A percentile compares a stretch with the other conserved stretches of the same genome.
phyloP scores from a whole-genome alignment of 1,284 basidiomycete genomes.

The Malassezia slooffiae region DNA sequence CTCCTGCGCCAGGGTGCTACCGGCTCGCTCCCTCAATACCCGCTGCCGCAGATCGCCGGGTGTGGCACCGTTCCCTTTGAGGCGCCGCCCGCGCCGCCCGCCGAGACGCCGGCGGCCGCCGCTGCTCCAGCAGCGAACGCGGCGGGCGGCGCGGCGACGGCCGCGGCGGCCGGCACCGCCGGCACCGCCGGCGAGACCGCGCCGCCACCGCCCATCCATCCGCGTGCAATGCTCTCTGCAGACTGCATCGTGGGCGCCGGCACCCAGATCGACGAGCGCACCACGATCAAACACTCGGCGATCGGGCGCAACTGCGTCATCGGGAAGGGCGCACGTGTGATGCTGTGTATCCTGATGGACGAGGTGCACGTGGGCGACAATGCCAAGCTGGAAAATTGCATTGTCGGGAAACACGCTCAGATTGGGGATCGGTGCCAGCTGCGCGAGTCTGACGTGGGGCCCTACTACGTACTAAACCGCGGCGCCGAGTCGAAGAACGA shows the following conservation, averaged over 20 bases:
- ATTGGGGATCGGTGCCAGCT: constrained; percentile 70
- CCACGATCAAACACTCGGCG: constrained; percentile 74
- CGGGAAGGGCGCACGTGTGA: constrained; percentile 72
- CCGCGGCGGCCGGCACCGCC: constrained; percentile 39
- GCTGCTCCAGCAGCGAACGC: constrained; percentile 48
- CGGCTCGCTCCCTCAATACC: constrained; percentile 10
- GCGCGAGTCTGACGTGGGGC: constrained; percentile 72
- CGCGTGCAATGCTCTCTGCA: constrained; percentile 69
- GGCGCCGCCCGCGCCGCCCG: neutral
- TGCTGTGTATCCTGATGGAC: constrained; percentile 77
- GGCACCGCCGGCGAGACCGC: constrained; percentile 3
- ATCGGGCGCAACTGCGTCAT: constrained; percentile 80
- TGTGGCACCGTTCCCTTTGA: neutral
- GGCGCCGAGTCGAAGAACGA: constrained; percentile 35
- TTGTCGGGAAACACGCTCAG: constrained; percentile 69
- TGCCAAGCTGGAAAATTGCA: constrained; percentile 76
- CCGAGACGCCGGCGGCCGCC: constrained; percentile 15
- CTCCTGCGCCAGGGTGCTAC: constrained; percentile 19
- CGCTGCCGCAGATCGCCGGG: constrained; percentile 47
- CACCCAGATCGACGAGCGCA: constrained; percentile 69
- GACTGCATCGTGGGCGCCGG: constrained; percentile 74
- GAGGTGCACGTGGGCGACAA: constrained; percentile 78
- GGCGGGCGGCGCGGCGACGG: constrained; percentile 21
- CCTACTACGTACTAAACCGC: constrained; percentile 63
- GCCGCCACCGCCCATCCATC: constrained; percentile 56